Evolutionary conservation across 148 eudicot species (phyloP).

Genomic region (Tetragonia tetragonoides): DNA sequence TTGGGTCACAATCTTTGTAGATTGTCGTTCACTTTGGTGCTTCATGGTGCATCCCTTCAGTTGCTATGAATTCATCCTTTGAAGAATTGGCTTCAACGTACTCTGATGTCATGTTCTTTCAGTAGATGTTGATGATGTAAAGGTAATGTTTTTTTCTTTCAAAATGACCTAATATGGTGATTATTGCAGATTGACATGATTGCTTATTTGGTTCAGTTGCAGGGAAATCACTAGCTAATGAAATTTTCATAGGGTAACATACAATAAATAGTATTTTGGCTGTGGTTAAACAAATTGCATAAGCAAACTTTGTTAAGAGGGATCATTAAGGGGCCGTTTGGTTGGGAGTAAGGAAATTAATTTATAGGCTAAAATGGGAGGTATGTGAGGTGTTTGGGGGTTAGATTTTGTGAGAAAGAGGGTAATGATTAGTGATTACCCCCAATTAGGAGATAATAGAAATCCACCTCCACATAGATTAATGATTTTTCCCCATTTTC

Average conservation of each 20-base stretch:
- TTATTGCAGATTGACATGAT: not conserved
- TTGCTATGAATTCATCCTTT: conserved; percentile 59
- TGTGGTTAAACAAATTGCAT: not conserved
- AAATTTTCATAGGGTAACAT: not conserved
- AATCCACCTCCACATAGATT: too few relatives aligned
- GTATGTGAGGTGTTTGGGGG: too few relatives aligned
- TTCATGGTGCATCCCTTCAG: conserved; percentile 80
- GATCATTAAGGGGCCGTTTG: too few relatives aligned
- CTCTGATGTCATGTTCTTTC: conserved; percentile 42
- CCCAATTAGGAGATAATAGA: too few relatives aligned
- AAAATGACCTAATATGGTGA: not conserved
- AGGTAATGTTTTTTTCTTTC: conserved; percentile 35
- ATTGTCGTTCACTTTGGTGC: conserved; percentile 79
- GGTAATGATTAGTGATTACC: too few relatives aligned
- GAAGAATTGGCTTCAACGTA: conserved; percentile 55
- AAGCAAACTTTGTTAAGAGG: not conserved
- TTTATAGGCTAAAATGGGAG: too few relatives aligned
- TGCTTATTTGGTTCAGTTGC: not conserved
- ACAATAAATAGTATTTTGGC: not conserved
- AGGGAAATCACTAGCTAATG: not conserved
- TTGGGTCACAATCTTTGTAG: conserved; percentile 24
- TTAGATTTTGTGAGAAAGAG: too few relatives aligned
- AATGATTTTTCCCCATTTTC: too few relatives aligned
- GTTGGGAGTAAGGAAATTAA: too few relatives aligned
- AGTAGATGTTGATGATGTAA: conserved; percentile 68